Evolutionary conservation across 768 basidiomycete species (phyloP), one percentile per base, ranked within the genome.

Genomic region (Lentinula sp.): DNA sequence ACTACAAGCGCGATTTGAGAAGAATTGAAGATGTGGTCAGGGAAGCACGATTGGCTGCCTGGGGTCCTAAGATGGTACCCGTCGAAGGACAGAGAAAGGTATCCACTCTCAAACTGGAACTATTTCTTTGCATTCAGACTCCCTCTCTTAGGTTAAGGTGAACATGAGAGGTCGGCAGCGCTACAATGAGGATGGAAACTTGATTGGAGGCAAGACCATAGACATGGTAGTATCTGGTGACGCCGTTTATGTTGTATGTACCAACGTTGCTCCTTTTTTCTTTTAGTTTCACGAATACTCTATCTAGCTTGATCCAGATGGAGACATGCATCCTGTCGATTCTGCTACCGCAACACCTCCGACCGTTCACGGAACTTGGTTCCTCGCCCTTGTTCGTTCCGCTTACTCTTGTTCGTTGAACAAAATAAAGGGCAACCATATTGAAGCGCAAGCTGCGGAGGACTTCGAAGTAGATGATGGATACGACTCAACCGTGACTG

Each of bases 151-250:
- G 90, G 87, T 92, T 62, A 90, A 83, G 67, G 81, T 93, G 23
- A 88, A 85, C 67, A 72, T 89, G 4, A 86, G 86, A 12, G 85
- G 81, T 35, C 71, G 73, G 13, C 74, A 75, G 52, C 77, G 76
- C 23, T 61, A 73, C 6, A 83, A 87, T 64, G 85, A 83, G 61
- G 85, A 84, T 57, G 87, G 87, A 4, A 79, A 81, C 61, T 63
- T 72, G 16, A 68, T 75, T 23, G 70, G 72, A 35, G 82, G 58
- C 7, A 83, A 80, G 70, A 81, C 75, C 74, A 76, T 93, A 61
- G 91, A 94, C 62, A 85, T 93, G 85, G 79, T 93, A 18, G 93
- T 95, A 10, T 89, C 93, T 61, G 85, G 85, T 48, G 76, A 81
- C 46, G 69, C 86, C 41, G 91, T 94, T 43, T 94, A 83, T 73